Conservation (phyloP, 2,329 filamentous ascomycete genomes). For the Neonectria neomacrospora region DNA sequence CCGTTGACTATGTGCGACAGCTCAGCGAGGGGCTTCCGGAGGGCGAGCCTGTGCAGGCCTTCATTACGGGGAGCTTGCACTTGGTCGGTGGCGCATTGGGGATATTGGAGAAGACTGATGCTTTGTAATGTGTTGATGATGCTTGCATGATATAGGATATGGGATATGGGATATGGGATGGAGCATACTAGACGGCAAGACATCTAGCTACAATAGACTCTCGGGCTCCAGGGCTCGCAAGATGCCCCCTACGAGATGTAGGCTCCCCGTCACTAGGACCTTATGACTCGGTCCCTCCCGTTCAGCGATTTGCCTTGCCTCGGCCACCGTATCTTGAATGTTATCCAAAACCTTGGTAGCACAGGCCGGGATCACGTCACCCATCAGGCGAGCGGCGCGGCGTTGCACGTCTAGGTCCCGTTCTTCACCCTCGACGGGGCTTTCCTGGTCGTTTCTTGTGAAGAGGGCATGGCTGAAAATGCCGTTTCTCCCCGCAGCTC, state of each 20-base stretch:
- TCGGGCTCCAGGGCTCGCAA: slow-evolving; percentile 74
- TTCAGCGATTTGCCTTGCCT: slow-evolving; percentile 58
- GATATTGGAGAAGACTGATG: slow-evolving; percentile 60
- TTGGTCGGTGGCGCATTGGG: slow-evolving; percentile 67
- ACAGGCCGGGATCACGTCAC: slow-evolving; percentile 60
- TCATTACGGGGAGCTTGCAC: slow-evolving; percentile 72
- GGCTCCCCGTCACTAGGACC: slow-evolving; percentile 82
- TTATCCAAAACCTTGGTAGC: slow-evolving; percentile 68
- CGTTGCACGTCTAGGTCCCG: slow-evolving; percentile 71
- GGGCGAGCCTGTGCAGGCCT: slow-evolving; percentile 55
- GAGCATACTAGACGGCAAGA: slow-evolving; percentile 15
- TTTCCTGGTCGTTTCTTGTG: slow-evolving; percentile 73
- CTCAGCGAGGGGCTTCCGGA: slow-evolving; percentile 47
- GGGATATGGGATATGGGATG: slow-evolving; percentile 5
- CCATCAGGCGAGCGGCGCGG: slow-evolving; percentile 71
- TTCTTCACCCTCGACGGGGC: slow-evolving; percentile 47
- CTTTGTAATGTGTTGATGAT: slow-evolving; percentile 46
- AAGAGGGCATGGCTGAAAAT: slow-evolving; percentile 81
- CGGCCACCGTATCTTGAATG: slow-evolving; percentile 75
- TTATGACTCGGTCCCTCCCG: slow-evolving; percentile 59
- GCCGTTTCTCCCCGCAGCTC: slow-evolving; percentile 49
- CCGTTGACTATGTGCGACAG: slow-evolving; percentile 59
- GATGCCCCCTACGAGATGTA: slow-evolving; percentile 85
- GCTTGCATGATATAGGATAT: slow-evolving; percentile 1
- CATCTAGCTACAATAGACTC: slow-evolving; percentile 46